Base-by-base conservation (phyloP, 2,329 filamentous ascomycete genomes). In the Fusarium sterilihyphosum region DNA sequence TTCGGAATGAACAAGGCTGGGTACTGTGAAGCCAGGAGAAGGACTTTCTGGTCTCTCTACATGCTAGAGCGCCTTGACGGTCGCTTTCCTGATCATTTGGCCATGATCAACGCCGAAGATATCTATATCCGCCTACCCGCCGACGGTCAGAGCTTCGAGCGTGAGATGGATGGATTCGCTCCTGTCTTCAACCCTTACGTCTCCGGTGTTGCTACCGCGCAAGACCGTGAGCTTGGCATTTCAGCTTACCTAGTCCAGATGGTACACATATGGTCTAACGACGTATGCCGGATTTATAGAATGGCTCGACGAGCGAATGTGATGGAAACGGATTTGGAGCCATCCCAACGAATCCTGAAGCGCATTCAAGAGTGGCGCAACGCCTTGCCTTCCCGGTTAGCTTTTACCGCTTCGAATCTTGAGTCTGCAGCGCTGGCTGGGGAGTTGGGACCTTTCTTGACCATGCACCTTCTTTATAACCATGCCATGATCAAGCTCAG, bases 31-130 rank as follows among this genome's bases (percentile, higher is more conserved):
- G 92, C 91, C 75, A 87, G 90, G 68, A 87, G 92, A 72, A 86
- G 93, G 64, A 94, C 92, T 0, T 92, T 94, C 77, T 95, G 92
- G 92, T 89, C 90, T 35, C 88, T 90, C 59, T 93, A 92, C 74
- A 83, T 94, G 75, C 87, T 93, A 80, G 93, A 94, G 82, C 88
- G 91, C 54, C 88, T 92, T 69, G 90, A 89, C 54, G 88, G 88
- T 20, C 87, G 90, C 68, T 90, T 87, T 60, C 86, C 87, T 3
- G 84, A 86, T 6, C 85, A 87, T 5, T 81, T 86, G 12, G 88
- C 86, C 54, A 87, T 89, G 70, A 86, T 94, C 67, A 88, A 90
- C 54, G 84, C 88, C 9, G 88, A 92, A 70, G 90, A 94, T 68
- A 88, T 93, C 47, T 92, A 92, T 76, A 84, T 93, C 18, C 88